Evolutionary conservation across 2,329 filamentous ascomycete genomes (phyloP), one percentile per base, ranked within the genome.

Genomic region (Cytospora chrysosperma): DNA sequence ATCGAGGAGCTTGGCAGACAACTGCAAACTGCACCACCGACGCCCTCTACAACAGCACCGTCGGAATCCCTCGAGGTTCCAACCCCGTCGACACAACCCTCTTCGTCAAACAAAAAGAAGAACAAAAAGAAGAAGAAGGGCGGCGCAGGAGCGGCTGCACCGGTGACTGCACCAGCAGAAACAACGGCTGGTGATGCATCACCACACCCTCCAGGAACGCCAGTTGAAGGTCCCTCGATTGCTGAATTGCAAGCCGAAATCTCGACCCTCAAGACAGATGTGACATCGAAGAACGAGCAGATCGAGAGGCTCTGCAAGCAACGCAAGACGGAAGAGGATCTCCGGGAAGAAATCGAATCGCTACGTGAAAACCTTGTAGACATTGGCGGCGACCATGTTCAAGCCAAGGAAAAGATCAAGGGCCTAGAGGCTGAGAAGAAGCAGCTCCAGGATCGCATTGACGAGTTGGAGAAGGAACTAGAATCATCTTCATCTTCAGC

Each of bases 41-140:
- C 71, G 1, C 43, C 74, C 0, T 37, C 70, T 0, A 54, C 74
- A 2, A 58, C 62, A 13, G 51, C 63, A 6, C 64, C 59, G 15
- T 62, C 60, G 26, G 37, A 61, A 40, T 28, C 61, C 37, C 13
- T 34, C 47, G 56, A 68, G 21, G 43, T 68, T 12, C 56, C 68
- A 26, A 61, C 68, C 32, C 65, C 69, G 2, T 55, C 28, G 26
- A 43, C 47, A 27, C 62, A 59, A 19, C 26, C 64, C 7, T 30
- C 62, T 1, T 56, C 66, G 4, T 71, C 71, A 0, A 80, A 80
- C 65, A 85, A 82, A 64, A 85, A 82, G 64, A 94, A 93, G 76
- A 93, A 91, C 75, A 96, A 93, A 68, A 91, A 91, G 74, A 96
- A 94, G 80, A 97, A 96, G 83, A 94, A 93, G 79, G 86, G 85